Conservation (phyloP, 176 grass and related monocot species). For the Areca catechu region DNA sequence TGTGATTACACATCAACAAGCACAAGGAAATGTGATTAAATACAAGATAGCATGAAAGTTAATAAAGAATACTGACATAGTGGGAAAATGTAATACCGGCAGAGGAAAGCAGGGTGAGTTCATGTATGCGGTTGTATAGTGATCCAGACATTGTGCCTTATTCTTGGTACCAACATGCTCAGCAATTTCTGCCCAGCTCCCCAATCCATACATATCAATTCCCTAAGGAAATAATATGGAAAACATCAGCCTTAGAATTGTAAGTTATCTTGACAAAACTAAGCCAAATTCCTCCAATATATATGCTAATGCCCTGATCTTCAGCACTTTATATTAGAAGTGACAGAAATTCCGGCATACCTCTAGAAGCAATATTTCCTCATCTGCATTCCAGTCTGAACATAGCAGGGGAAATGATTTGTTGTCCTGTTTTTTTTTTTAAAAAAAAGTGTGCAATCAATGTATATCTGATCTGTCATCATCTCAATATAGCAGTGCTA, state of each 20-base stretch:
- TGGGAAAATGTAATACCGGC: conserved; percentile 39
- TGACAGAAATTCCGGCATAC: conserved; percentile 13
- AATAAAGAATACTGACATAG: too few species aligned
- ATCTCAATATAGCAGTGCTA: too few species aligned
- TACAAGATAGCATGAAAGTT: not conserved
- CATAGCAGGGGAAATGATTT: conserved; percentile 86
- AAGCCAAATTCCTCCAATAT: too few species aligned
- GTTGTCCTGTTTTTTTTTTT: conserved; percentile 61
- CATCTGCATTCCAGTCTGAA: conserved; percentile 96
- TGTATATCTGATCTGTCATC: too few species aligned
- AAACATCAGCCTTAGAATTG: too few species aligned
- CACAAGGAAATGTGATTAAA: conserved; percentile 18
- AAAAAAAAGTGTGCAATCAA: not conserved
- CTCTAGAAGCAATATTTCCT: conserved; percentile 97
- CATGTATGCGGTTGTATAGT: conserved; percentile 85
- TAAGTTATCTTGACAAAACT: not conserved
- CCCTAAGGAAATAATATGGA: conserved; percentile 40
- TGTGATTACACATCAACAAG: conserved; percentile 15
- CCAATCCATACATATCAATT: conserved; percentile 98
- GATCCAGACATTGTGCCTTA: conserved; percentile 87
- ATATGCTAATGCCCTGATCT: too few species aligned
- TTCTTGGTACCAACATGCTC: conserved; percentile 98
- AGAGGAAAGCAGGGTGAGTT: conserved; percentile 97
- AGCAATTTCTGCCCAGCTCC: conserved; percentile 88
- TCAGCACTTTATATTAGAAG: too few species aligned